phyloP scores from a whole-genome alignment of 768 basidiomycete genomes.

The Thelephora ganbajun region DNA sequence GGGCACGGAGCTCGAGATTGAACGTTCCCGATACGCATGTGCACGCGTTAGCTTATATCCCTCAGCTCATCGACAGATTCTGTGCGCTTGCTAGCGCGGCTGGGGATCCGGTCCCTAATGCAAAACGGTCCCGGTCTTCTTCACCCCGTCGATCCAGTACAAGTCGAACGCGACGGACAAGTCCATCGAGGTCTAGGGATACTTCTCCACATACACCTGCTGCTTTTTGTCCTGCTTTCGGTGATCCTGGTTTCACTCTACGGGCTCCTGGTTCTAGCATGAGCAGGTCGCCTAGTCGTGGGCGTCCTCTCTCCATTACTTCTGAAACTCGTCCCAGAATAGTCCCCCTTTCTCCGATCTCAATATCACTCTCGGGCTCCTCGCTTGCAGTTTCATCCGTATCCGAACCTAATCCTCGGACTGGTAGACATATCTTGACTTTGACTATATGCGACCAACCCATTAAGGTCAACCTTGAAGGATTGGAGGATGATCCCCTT shows the following conservation, averaged over 20 bases:
- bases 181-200: background rate
- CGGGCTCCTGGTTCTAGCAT: too few species aligned
- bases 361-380: too few species aligned
- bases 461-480: slow-evolving; percentile 24
- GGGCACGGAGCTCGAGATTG: slow-evolving; percentile 3
- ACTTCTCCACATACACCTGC: background rate
- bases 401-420: slow-evolving; percentile 5
- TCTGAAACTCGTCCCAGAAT: too few species aligned
- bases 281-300: too few species aligned
- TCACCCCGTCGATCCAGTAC: slow-evolving; percentile 1
- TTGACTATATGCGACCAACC: slow-evolving; percentile 6
- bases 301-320: too few species aligned
- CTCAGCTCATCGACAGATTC: slow-evolving; percentile 10
- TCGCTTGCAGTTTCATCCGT: background rate
- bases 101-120: background rate
- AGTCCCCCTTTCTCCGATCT: too few species aligned
- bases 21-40: slow-evolving; percentile 3
- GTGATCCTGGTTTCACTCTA: background rate
- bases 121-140: background rate
- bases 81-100: background rate
- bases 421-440: slow-evolving; percentile 10
- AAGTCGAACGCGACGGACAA: background rate
- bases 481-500: slow-evolving; percentile 28
- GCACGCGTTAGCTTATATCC: slow-evolving; percentile 5
- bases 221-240: background rate